Evolutionary conservation across 805 yeast genomes (phyloP).

Genomic region (Kregervanrija fluxuum): DNA sequence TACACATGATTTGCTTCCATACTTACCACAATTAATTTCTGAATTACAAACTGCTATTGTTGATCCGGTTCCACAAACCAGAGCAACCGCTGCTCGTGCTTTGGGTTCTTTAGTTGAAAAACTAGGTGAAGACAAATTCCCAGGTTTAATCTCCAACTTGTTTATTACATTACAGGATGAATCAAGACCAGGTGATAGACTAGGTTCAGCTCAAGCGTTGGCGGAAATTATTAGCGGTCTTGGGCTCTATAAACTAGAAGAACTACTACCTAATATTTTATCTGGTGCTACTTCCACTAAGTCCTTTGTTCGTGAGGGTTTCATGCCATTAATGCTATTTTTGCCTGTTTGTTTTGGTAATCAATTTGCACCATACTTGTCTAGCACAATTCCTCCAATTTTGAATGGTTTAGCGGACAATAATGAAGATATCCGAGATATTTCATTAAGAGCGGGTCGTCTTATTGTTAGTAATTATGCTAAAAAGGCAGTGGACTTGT

Average conservation of each 20-base stretch:
- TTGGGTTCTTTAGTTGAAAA: constrained; percentile 94
- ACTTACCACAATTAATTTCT: constrained; percentile 65
- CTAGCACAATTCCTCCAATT: constrained; percentile 84
- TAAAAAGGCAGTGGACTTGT: constrained; percentile 81
- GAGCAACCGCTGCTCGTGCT: constrained; percentile 97
- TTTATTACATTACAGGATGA: constrained; percentile 72
- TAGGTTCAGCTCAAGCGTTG: constrained; percentile 96
- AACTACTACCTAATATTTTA: constrained; percentile 73
- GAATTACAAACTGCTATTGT: constrained; percentile 94
- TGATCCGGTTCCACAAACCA: constrained; percentile 94
- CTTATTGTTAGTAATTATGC: constrained; percentile 88
- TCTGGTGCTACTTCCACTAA: constrained; percentile 62
- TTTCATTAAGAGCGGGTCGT: constrained; percentile 88
- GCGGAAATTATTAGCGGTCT: constrained; percentile 91
- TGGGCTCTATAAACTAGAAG: constrained; percentile 83
- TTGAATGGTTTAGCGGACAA: constrained; percentile 85
- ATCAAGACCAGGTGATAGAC: constrained; percentile 75
- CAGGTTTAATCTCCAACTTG: constrained; percentile 78
- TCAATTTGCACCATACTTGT: constrained; percentile 84
- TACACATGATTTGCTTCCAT: constrained; percentile 76
- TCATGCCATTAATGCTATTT: constrained; percentile 80
- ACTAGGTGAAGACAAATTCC: constrained; percentile 93
- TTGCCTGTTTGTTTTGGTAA: constrained; percentile 92
- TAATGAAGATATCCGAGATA: constrained; percentile 81
- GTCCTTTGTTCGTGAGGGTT: constrained; percentile 79